phyloP scores from a whole-genome alignment of 2,329 filamentous ascomycete genomes.

The Ophiostoma ips region DNA sequence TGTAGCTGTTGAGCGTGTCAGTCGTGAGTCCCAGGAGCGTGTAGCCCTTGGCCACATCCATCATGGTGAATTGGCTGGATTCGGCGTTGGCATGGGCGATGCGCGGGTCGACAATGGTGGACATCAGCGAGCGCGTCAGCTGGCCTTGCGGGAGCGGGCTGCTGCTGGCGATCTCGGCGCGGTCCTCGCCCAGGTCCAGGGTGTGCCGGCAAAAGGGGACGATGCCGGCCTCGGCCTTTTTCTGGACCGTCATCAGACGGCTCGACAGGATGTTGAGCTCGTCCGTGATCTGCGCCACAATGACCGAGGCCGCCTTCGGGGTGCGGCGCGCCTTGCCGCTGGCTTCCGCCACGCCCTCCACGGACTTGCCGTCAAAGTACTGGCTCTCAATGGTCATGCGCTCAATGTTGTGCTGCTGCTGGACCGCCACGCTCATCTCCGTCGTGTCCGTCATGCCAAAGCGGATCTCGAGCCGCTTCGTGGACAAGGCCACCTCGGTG shows the following conservation, averaged over 20 bases:
- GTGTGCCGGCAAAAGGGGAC: not conserved
- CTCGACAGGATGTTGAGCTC: not conserved
- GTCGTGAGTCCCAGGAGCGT: not conserved
- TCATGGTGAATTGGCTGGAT: not conserved
- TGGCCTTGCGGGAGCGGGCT: too few relatives aligned
- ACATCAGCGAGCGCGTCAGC: not conserved
- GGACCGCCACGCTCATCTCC: not conserved
- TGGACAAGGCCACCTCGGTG: not conserved
- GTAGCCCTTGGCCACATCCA: slow-evolving; percentile 3
- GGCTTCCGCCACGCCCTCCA: not conserved
- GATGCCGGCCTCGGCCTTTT: not conserved
- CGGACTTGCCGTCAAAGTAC: not conserved
- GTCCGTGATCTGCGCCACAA: not conserved
- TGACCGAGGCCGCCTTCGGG: not conserved
- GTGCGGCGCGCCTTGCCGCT: not conserved
- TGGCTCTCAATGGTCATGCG: not conserved
- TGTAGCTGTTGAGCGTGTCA: not conserved
- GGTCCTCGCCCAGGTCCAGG: not conserved
- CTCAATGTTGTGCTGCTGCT: slow-evolving; percentile 4
- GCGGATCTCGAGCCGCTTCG: slow-evolving; percentile 4
- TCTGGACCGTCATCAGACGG: not conserved
- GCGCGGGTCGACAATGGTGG: not conserved
- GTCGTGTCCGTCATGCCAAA: not conserved
- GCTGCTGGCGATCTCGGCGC: not conserved
- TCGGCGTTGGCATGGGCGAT: not conserved